Evolutionary conservation across 352 stramenopile genomes (phyloP).

Genomic region (Phytophthora pseudosyringae): DNA sequence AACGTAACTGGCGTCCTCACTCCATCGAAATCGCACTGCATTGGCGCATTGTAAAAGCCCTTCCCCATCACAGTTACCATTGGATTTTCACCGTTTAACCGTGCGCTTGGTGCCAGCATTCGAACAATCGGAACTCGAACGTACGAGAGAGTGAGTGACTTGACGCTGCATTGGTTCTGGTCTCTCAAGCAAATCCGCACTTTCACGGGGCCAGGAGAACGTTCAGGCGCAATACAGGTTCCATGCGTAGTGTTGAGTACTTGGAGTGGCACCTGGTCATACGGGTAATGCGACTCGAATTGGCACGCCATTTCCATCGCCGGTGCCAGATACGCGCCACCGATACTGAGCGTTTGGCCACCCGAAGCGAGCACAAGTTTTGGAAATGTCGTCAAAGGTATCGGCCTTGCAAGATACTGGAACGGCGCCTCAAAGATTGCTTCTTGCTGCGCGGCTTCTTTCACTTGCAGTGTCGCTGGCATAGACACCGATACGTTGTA

Average conservation of each 20-base stretch:
- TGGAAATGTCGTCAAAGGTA: slow-evolving; percentile 11
- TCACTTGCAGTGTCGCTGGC: slow-evolving; percentile 28
- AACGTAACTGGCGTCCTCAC: slow-evolving; percentile 17
- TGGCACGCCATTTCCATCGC: slow-evolving; percentile 19
- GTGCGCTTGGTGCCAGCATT: neutral
- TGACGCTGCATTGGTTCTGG: slow-evolving; percentile 21
- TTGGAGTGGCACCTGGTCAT: slow-evolving; percentile 26
- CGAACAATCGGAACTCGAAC: slow-evolving; percentile 15
- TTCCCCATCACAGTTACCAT: slow-evolving; percentile 15
- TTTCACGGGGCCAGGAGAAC: slow-evolving; percentile 31
- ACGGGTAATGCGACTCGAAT: slow-evolving; percentile 35
- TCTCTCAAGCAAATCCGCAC: slow-evolving; percentile 42
- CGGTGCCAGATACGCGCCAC: slow-evolving; percentile 15
- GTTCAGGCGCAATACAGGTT: slow-evolving; percentile 41
- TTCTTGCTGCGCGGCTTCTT: slow-evolving; percentile 27
- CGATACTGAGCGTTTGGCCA: slow-evolving; percentile 23
- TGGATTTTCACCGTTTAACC: neutral
- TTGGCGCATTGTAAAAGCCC: slow-evolving; percentile 25
- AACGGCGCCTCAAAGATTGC: slow-evolving; percentile 40
- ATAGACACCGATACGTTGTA: slow-evolving; percentile 25
- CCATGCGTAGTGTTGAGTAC: slow-evolving; percentile 38
- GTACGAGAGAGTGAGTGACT: slow-evolving; percentile 26
- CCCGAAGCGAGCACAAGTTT: slow-evolving; percentile 12
- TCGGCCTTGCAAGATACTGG: slow-evolving; percentile 23
- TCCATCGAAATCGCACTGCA: slow-evolving; percentile 26